Evolutionary conservation across 208 protist genomes (phyloP), one percentile per base, ranked within the genome.

Genomic region (Entamoeba nuttalli): DNA sequence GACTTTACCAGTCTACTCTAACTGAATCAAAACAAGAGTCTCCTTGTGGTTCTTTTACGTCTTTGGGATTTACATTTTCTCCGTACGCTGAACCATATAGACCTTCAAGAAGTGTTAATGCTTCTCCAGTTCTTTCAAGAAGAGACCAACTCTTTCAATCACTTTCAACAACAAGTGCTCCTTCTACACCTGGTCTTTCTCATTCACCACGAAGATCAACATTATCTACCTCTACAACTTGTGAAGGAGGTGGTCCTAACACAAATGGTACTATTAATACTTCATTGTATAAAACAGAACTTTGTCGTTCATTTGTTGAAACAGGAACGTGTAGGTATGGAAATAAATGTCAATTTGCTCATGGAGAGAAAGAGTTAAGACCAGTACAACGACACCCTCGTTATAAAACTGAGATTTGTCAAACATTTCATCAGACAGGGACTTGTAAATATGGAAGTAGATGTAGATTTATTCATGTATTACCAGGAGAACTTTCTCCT

Each of bases 341-440:
- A 5, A 62, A 94, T 30, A 97, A 97, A 53, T 98, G 97, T 93
- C 97, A 98, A 93, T 98, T 98, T 95, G 97, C 97, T 19, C 97
- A 98, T 95, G 97, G 97, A 9, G 19, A 48, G 48, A 95, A 97
- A 52, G 97, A 98, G n/a, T 35, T 73, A 21, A 21, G 62, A 41
- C 62, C 62, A 21, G 62, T 73, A 9, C 62, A 73, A 73, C 93
- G 97, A 41, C 97, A 98, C 73, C 97, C 97, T 30, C 97, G 97
- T 94, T 98, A 97, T 96, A 98, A 98, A 93, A 98, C 97, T 21
- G 97, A 98, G 93, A 96, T 97, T 25, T 98, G 97, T 95, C 96
- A 97, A 94, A 95, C 95, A 25, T 97, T 96, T 94, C 84, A 97
- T 51, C 95, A 96, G 3, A 95, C 96, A n/a, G 97, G 97, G n/a